A percentile compares a stretch with the other conserved stretches of the same genome.
phyloP scores from a whole-genome alignment of 352 stramenopile species.

The Pythium volutum region DNA sequence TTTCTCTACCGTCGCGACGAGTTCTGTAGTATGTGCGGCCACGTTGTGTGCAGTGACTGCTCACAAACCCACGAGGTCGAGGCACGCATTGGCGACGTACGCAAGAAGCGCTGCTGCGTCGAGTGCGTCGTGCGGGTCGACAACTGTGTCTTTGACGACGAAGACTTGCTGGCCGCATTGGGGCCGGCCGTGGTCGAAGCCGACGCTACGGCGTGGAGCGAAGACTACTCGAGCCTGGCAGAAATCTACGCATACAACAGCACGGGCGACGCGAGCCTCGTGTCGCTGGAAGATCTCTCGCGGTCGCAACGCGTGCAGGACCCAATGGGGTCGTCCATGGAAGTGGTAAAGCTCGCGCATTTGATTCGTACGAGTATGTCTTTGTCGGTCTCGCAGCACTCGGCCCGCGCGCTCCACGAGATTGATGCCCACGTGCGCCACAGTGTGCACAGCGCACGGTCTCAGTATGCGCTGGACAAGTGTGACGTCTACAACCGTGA shows the following conservation, averaged over 20 bases:
- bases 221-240: background rate
- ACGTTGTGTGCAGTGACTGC: slow-evolving; percentile 51
- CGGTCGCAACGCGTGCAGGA: background rate
- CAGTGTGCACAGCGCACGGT: background rate
- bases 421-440: background rate
- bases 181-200: slow-evolving; percentile 41
- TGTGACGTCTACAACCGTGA: slow-evolving; percentile 29
- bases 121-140: slow-evolving; percentile 54
- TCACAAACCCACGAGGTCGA: slow-evolving; percentile 57
- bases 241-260: too few relatives aligned
- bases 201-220: slow-evolving; percentile 40
- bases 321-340: background rate
- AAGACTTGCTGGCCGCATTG: slow-evolving; percentile 42
- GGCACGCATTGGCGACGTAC: slow-evolving; percentile 34
- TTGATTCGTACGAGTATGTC: background rate
- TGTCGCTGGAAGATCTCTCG: background rate
- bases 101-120: slow-evolving; percentile 55
- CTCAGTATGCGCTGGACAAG: background rate
- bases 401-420: background rate
- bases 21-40: slow-evolving; percentile 55
- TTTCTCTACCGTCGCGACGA: slow-evolving; percentile 44
- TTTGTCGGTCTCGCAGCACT: too few relatives aligned
- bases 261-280: slow-evolving; percentile 27
- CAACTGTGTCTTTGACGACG: slow-evolving; percentile 54
- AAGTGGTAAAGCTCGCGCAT: background rate